Evolutionary conservation across 192 early-diverging fungal genomes (phyloP).

Genomic region (Nowakowskiella sp.): DNA sequence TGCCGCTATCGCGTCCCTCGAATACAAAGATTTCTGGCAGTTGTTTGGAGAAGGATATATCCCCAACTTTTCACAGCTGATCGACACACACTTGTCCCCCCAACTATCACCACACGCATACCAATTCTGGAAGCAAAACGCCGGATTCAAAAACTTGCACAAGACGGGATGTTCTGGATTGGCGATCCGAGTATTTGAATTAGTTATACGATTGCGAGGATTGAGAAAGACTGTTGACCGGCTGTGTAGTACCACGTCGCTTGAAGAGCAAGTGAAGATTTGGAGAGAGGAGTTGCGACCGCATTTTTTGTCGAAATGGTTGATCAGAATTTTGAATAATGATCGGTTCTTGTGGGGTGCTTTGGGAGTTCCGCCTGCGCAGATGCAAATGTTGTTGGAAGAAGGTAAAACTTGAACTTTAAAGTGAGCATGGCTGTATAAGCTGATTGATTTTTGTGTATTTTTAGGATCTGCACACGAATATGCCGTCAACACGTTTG

Average conservation of each 20-base stretch:
- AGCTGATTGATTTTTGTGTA: constrained; percentile 15
- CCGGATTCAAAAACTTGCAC: constrained; percentile 57
- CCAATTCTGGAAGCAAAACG: constrained; percentile 72
- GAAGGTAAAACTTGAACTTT: constrained; percentile 41
- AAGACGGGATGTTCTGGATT: constrained; percentile 79
- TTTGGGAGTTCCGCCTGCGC: constrained; percentile 74
- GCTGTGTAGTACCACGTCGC: constrained; percentile 42
- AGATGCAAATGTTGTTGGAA: constrained; percentile 75
- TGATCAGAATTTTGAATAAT: constrained; percentile 63
- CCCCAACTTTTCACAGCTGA: constrained; percentile 47
- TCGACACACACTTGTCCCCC: constrained; percentile 64
- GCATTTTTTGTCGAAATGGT: constrained; percentile 51
- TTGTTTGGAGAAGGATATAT: constrained; percentile 69
- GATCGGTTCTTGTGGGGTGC: constrained; percentile 77
- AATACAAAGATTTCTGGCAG: constrained; percentile 63
- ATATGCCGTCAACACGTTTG: constrained; percentile 75
- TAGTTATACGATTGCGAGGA: constrained; percentile 49
- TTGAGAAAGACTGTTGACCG: constrained; percentile 42
- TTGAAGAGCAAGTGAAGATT: constrained; percentile 53
- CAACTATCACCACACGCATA: constrained; percentile 60
- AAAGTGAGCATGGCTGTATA: constrained; percentile 13
- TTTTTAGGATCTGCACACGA: constrained; percentile 54
- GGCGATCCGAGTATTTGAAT: constrained; percentile 60
- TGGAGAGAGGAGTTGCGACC: constrained; percentile 63
- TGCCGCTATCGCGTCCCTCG: constrained; percentile 51